A percentile compares a stretch with the other conserved stretches of the same genome.
phyloP scores from a whole-genome alignment of 2,329 filamentous ascomycete species.

The Penicillium occitanis region DNA sequence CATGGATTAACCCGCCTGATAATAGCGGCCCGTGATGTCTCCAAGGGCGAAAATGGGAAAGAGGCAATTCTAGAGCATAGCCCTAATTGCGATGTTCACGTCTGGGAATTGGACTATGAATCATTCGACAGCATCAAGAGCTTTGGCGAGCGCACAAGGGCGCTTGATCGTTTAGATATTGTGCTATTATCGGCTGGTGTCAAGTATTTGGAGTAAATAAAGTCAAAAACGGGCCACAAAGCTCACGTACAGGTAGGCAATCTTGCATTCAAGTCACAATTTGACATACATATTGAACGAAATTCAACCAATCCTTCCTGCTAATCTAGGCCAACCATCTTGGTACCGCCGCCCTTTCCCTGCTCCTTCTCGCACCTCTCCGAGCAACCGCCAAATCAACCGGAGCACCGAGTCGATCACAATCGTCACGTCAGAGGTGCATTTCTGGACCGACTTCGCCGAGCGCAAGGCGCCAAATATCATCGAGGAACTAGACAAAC shows the following conservation, averaged over 20 bases:
- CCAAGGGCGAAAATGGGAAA: background rate
- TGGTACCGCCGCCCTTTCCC: background rate
- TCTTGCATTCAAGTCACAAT: background rate
- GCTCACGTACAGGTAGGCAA: slow-evolving; percentile 26
- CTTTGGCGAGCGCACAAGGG: slow-evolving; percentile 32
- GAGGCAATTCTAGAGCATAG: background rate
- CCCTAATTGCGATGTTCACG: background rate
- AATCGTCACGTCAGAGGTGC: slow-evolving; percentile 8
- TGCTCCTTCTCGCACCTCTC: background rate
- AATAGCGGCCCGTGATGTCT: background rate
- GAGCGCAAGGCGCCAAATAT: slow-evolving; percentile 30
- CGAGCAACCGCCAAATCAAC: background rate
- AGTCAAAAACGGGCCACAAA: slow-evolving; percentile 19
- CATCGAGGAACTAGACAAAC: slow-evolving; percentile 37
- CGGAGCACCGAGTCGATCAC: background rate
- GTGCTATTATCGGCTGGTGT: background rate
- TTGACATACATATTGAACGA: background rate
- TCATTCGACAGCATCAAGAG: slow-evolving; percentile 30
- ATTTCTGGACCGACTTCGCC: background rate
- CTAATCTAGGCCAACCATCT: background rate
- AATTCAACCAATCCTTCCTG: background rate
- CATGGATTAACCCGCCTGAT: background rate
- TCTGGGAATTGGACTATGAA: slow-evolving; percentile 33
- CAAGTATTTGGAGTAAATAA: background rate
- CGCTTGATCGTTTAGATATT: slow-evolving; percentile 22